Evolutionary conservation across 2,329 filamentous ascomycete species (phyloP), one percentile per base, ranked within the genome.

Genomic region (Chaetothyriales sp.): DNA sequence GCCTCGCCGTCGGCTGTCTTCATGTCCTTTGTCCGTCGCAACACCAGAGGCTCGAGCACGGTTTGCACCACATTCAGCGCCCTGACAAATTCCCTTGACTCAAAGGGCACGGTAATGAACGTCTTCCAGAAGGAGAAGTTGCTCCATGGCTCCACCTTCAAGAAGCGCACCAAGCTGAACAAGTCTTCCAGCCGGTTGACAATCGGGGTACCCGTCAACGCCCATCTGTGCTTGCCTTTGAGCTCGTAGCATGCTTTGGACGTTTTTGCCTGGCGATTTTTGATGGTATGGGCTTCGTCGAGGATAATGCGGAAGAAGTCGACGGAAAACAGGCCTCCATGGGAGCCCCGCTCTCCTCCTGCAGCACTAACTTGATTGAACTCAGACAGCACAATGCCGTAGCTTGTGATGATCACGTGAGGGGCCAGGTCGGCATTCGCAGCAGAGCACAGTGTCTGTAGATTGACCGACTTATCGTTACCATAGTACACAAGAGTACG

Each of bases 91-190:
- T 98, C 86, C 59, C 92, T 92, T 0, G 88, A 90, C 66, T 98
- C 92, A 58, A 98, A 98, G 0, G 92, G 92, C 1, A 94, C 83
- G 0, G 92, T 98, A 63, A 98, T 97, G 66, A 98, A 98, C 0
- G 92, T 97, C 65, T 89, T 89, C 92, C 92, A 98, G 70, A 95
- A 98, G 0, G 89, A 95, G 67, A 98, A 98, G 66, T 97, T 97
- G 63, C 85, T 92, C 92, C 92, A 98, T 0, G 92, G 92, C 65
- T 97, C 90, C 3, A 98, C 92, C 52, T 87, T 83, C 9, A 98
- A 72, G 69, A 97, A 98, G 2, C 87, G 82, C 10, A 97, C 87
- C 40, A 98, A 71, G 63, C 87, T 94, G 70, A 95, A 97, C 13
- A 98, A 72, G 67, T 97, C 92, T 66, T 97, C 90, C 0, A 98